Evolutionary conservation across 148 eudicot species (phyloP).

Genomic region (Chenopodium berlandieri): DNA sequence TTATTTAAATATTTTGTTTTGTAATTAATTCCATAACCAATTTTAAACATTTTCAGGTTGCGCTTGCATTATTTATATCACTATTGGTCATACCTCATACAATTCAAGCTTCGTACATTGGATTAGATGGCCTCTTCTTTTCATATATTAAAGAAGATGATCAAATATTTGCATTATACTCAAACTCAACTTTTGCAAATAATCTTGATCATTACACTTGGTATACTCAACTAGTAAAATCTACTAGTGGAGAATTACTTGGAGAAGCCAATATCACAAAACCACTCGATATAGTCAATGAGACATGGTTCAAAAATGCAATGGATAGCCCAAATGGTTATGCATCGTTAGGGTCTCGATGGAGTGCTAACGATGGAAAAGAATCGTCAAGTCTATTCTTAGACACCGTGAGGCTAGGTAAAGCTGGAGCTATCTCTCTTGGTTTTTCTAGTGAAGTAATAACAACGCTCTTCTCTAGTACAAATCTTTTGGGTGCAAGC

Average conservation of each 20-base stretch:
- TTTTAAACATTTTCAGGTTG: constrained; percentile 45
- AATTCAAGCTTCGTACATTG: constrained; percentile 53
- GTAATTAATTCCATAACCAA: too few species aligned
- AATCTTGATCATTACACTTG: constrained; percentile 25
- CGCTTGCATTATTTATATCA: constrained; percentile 50
- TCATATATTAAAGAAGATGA: constrained; percentile 37
- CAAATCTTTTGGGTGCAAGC: constrained; percentile 32
- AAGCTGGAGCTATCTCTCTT: constrained; percentile 44
- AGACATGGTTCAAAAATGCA: constrained; percentile 41
- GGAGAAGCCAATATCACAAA: constrained; percentile 36
- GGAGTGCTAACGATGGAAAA: constrained; percentile 22
- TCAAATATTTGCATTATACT: constrained; percentile 45
- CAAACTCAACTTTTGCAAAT: constrained; percentile 40
- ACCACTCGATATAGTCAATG: constrained; percentile 17
- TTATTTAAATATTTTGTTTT: too few species aligned
- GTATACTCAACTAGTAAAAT: constrained; percentile 48
- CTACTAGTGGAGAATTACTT: constrained; percentile 36
- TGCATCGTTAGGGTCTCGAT: constrained; percentile 39
- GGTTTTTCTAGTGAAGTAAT: constrained; percentile 41
- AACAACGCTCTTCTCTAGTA: constrained; percentile 24
- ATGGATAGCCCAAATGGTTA: constrained; percentile 36
- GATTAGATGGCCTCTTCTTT: constrained; percentile 54
- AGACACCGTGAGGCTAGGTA: constrained; percentile 33
- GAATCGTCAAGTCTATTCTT: constrained; percentile 22
- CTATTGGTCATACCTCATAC: constrained; percentile 44